phyloP scores from a whole-genome alignment of 805 yeast species.

The Zygotorulaspora florentina region DNA sequence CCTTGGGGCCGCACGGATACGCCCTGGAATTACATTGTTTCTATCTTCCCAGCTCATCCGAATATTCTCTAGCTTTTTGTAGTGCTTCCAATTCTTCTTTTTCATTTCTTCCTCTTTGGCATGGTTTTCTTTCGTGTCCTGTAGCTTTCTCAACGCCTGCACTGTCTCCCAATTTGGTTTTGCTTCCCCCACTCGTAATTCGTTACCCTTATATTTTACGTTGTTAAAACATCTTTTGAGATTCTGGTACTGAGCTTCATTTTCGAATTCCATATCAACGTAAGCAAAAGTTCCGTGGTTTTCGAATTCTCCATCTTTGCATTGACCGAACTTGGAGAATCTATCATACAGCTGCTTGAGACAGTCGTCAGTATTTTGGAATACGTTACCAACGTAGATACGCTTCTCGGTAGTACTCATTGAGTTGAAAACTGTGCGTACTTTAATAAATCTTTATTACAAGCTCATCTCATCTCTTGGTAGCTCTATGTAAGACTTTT shows the following conservation, averaged over 20 bases:
- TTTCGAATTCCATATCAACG: slow-evolving; percentile 52
- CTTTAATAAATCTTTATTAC: background rate
- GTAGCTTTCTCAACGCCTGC: slow-evolving; percentile 45
- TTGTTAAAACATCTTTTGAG: slow-evolving; percentile 62
- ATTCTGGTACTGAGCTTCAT: slow-evolving; percentile 39
- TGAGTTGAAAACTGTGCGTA: too few relatives aligned
- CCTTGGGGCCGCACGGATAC: slow-evolving; percentile 56
- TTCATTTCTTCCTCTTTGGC: slow-evolving; percentile 32
- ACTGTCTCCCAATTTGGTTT: slow-evolving; percentile 46
- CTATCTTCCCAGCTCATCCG: slow-evolving; percentile 41
- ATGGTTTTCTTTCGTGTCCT: slow-evolving; percentile 36
- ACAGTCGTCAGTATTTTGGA: slow-evolving; percentile 25
- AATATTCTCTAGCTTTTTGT: slow-evolving; percentile 38
- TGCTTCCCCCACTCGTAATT: slow-evolving; percentile 59
- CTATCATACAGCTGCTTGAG: slow-evolving; percentile 48
- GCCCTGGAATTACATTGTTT: slow-evolving; percentile 48
- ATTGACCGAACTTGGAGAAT: slow-evolving; percentile 57
- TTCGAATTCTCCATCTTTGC: slow-evolving; percentile 48
- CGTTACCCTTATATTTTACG: slow-evolving; percentile 69
- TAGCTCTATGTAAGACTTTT: background rate
- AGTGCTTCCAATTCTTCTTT: slow-evolving; percentile 39
- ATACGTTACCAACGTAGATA: slow-evolving; percentile 32
- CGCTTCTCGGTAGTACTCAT: slow-evolving; percentile 21
- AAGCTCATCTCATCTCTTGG: slow-evolving; percentile 11
- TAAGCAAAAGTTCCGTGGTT: slow-evolving; percentile 59